A percentile compares a stretch with the other conserved stretches of the same genome.
phyloP scores from a whole-genome alignment of 2,329 filamentous ascomycete species.

The Aureobasidium sp. region DNA sequence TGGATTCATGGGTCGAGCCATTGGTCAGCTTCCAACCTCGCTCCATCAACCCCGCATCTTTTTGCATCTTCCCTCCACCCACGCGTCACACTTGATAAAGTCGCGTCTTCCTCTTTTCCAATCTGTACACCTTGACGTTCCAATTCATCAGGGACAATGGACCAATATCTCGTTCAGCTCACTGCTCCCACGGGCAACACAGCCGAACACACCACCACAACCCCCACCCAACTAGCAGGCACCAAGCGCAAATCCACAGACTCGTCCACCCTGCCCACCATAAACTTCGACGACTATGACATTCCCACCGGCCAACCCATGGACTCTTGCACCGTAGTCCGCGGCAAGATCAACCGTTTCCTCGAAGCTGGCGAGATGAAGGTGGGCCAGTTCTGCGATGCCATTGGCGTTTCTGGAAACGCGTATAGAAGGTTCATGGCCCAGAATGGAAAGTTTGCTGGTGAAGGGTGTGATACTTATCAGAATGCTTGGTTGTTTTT shows the following conservation, averaged over 20 bases:
- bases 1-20: not conserved
- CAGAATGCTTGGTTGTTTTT: conserved; percentile 33
- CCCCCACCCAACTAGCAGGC: not conserved
- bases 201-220: not conserved
- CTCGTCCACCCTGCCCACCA: not conserved
- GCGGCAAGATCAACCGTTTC: conserved; percentile 33
- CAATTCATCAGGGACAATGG: not conserved
- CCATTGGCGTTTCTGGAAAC: conserved; percentile 28
- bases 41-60: not conserved
- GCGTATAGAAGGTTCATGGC: conserved; percentile 41
- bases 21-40: conserved; percentile 2
- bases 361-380: conserved; percentile 38
- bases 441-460: conserved; percentile 32
- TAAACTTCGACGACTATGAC: conserved; percentile 8
- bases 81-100: not conserved
- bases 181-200: not conserved
- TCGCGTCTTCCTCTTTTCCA: not conserved
- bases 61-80: not conserved
- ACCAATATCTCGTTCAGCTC: not conserved
- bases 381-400: conserved; percentile 34
- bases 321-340: conserved; percentile 10
- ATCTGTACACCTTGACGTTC: not conserved
- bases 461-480: conserved; percentile 23
- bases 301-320: not conserved
- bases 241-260: conserved; percentile 9